Conservation (phyloP, 2,329 filamentous ascomycete species). For the Hypoxylon sp. region DNA sequence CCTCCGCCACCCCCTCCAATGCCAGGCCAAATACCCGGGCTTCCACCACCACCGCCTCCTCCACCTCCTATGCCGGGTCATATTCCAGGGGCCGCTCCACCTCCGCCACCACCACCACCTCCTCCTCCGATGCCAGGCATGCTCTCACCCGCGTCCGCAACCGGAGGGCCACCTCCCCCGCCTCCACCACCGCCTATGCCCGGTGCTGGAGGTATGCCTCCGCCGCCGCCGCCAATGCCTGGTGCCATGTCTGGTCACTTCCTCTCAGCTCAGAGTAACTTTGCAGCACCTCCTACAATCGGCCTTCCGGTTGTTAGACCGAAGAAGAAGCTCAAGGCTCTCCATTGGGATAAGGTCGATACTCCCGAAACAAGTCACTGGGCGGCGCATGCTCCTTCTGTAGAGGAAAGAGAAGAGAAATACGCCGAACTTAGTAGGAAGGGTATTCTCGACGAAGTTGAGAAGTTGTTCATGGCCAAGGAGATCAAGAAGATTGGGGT, state of each 20-base stretch:
- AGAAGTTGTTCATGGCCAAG: slow-evolving; percentile 97
- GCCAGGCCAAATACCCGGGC: slow-evolving; percentile 49
- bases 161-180: slow-evolving; percentile 62
- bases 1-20: slow-evolving; percentile 55
- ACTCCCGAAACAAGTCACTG: slow-evolving; percentile 91
- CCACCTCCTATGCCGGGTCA: slow-evolving; percentile 54
- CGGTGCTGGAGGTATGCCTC: slow-evolving; percentile 56
- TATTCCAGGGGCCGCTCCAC: slow-evolving; percentile 53
- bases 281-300: slow-evolving; percentile 69
- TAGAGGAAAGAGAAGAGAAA: slow-evolving; percentile 92
- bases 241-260: slow-evolving; percentile 82
- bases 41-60: slow-evolving; percentile 55
- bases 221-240: slow-evolving; percentile 73
- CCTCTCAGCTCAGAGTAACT: slow-evolving; percentile 74
- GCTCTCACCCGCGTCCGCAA: slow-evolving; percentile 36
- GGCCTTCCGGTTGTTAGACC: slow-evolving; percentile 86
- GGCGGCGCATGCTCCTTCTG: slow-evolving; percentile 88
- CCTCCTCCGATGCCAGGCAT: slow-evolving; percentile 65
- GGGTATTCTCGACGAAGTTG: slow-evolving; percentile 96
- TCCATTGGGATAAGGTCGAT: slow-evolving; percentile 99
- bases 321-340: slow-evolving; percentile 99
- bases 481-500: slow-evolving; percentile 91
- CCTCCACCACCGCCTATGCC: slow-evolving; percentile 62
- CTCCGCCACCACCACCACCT: slow-evolving; percentile 65
- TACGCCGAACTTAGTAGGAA: slow-evolving; percentile 93